These are phyloP conservation scores for Neolentinus lepideus DNA, from an alignment of 1,284 basidiomycete species.

Conservation along the genomic window DNA sequence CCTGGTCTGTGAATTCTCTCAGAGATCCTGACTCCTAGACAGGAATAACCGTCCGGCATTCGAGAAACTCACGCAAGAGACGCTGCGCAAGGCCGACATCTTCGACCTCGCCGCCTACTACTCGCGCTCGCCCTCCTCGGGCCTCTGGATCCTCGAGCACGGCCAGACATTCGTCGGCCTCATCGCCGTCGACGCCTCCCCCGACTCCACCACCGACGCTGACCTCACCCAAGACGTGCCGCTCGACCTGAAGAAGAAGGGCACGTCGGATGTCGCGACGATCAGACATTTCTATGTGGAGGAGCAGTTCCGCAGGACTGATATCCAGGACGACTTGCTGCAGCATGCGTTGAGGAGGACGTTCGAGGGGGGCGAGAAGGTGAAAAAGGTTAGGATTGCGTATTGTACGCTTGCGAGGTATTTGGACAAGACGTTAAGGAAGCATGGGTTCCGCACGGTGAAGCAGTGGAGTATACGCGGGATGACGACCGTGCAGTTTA, in stretches of 20 bases:
- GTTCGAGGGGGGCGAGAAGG: constrained; percentile 18
- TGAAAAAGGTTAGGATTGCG: constrained; percentile 37
- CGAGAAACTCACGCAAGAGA: constrained; percentile 45
- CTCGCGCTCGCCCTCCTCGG: constrained; percentile 47
- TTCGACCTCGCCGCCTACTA: constrained; percentile 51
- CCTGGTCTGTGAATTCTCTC: constrained; percentile 40
- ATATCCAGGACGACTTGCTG: constrained; percentile 23
- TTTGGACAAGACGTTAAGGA: constrained; percentile 34
- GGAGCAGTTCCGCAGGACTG: constrained; percentile 47
- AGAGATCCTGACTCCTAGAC: not conserved
- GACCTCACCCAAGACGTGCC: constrained; percentile 13
- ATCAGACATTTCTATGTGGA: constrained; percentile 77
- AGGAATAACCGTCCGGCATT: constrained; percentile 71
- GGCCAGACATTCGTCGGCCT: constrained; percentile 56
- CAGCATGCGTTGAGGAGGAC: not conserved
- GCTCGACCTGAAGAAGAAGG: constrained; percentile 19
- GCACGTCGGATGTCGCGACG: constrained; percentile 41
- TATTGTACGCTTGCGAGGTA: constrained; percentile 49
- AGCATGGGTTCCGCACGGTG: constrained; percentile 45
- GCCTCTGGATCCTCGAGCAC: constrained; percentile 64
- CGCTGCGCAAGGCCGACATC: constrained; percentile 55
- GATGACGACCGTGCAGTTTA: not conserved
- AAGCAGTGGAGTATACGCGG: constrained; percentile 25
- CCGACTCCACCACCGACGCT: constrained; percentile 26
- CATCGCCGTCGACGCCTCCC: constrained; percentile 59